phyloP scores from a whole-genome alignment of 192 early-diverging fungal genomes.

The Piromyces finnis region DNA sequence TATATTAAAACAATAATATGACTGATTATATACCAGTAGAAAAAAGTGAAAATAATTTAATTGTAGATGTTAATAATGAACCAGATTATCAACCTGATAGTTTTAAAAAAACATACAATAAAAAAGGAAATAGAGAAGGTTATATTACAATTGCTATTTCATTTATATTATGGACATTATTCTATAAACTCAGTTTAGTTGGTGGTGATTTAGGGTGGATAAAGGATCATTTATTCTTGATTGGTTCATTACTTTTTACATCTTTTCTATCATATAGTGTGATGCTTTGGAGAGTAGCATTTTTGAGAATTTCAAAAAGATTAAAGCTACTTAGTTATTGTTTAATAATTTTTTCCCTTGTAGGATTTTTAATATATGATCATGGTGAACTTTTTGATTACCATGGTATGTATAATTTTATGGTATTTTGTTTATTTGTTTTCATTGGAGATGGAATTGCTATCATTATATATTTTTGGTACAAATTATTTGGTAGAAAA shows the following conservation, averaged over 20 bases:
- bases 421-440: background rate
- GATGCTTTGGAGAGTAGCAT: background rate
- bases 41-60: too few relatives aligned
- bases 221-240: background rate
- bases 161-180: background rate
- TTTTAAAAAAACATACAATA: too few relatives aligned
- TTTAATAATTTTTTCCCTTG: background rate
- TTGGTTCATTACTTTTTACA: background rate
- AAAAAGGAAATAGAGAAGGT: too few relatives aligned
- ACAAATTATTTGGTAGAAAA: background rate
- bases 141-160: too few relatives aligned
- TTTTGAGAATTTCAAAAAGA: background rate
- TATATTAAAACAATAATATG: too few relatives aligned
- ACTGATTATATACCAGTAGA: too few relatives aligned
- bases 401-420: background rate
- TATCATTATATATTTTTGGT: background rate
- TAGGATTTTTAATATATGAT: background rate
- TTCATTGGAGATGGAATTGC: background rate
- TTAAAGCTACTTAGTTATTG: background rate
- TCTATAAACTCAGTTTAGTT: background rate
- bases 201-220: background rate
- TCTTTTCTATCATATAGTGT: background rate
- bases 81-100: too few relatives aligned
- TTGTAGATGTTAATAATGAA: too few relatives aligned
- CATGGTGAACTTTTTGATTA: background rate